Evolutionary conservation across 192 early-diverging fungal species (phyloP), one percentile per base, ranked within the genome.

Genomic region (Podila verticillata): DNA sequence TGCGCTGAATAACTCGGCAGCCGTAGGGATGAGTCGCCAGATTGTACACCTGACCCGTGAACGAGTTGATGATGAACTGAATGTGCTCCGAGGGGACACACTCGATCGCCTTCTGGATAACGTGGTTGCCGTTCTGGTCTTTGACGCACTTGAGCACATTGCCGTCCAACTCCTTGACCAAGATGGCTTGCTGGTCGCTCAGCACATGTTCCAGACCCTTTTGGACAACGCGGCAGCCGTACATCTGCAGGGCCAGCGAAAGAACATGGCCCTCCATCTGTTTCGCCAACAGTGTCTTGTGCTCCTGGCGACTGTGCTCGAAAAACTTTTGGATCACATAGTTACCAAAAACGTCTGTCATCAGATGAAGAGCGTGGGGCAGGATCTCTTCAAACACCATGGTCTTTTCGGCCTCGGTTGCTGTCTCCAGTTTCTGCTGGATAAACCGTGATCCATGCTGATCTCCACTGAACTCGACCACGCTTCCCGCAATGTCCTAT

Each of bases 251-350:
- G 30, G 96, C 95, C 61, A 98, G 88, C 24, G 92, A 88, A 49
- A 98, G 75, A 10, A 98, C 93, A 74, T 98, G 96, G 24, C 94
- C 93, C 65, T 97, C 93, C 96, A 98, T 98, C 77, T 95, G 92
- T 73, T 92, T 91, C 3, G 96, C 95, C 63, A 98, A 87, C 32
- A 94, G 84, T 48, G 93, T 90, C 87, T 97, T 97, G 75, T 98
- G 97, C 72, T 87, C 85, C 83, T 91, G 93, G 73, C 92, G 95
- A 73, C 95, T 96, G 78, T 98, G 94, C 85, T 98, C 97, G 87
- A 98, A 98, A 82, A 98, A 96, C 84, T 98, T 98, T 86, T 98
- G 97, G 66, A 98, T 94, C 59, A 98, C 97, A 74, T 98, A 98
- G 88, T 98, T 98, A 57, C 97, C 97, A 93, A 98, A 98, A 5